Base-by-base conservation (phyloP, 495 filamentous ascomycete genomes). In the Penicillium ochrochloron region DNA sequence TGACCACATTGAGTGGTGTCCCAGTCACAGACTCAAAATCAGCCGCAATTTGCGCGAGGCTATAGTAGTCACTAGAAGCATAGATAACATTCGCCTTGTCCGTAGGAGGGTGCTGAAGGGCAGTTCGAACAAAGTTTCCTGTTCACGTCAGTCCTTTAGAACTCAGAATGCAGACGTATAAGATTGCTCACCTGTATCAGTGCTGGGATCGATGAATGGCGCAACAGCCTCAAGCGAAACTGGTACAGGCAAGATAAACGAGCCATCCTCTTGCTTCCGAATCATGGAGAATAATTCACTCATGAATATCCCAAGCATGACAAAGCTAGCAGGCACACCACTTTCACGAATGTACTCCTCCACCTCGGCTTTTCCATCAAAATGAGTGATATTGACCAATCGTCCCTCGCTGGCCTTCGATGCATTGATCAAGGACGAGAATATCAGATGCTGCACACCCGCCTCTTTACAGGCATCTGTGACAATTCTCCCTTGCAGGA, bases 291-390 rank as follows among this genome's bases (percentile, higher is more conserved):
- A 57, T 9, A 57, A 29, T 29, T 57, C 55, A 27, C 31, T 57
- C n/a, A 33, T 57, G 10, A 39, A 57, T 14, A 57, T 57, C 5
- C 33, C 55, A 3, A 35, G 55, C 55, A 57, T 57, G 3, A 57
- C 55, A 57, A 57, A 57, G 9, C 34, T 41, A 57, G 55, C 55
- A 5, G 55, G n/a, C 17, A 57, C 10, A 27, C 35, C 55, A 19
- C 21, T 27, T 11, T 57, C 25, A 27, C 55, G 35, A 42, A 57
- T 57, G 23, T 57, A 57, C n/a, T 41, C 34, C 21, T 57, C 55
- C 8, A 57, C 27, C 55, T 57, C 55, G 10, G 55, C 55, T 17
- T 57, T 57, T 1, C 55, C 55, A 42, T 57, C 55, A n/a, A 57
- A 57, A 42, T 57, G 55, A 23, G 55, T 57, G 11, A 57, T 39